A percentile compares a stretch with the other conserved stretches of the same genome.
Evolutionary conservation across 306 rosid genomes (phyloP).

Genomic region (Rosa lucieae): DNA sequence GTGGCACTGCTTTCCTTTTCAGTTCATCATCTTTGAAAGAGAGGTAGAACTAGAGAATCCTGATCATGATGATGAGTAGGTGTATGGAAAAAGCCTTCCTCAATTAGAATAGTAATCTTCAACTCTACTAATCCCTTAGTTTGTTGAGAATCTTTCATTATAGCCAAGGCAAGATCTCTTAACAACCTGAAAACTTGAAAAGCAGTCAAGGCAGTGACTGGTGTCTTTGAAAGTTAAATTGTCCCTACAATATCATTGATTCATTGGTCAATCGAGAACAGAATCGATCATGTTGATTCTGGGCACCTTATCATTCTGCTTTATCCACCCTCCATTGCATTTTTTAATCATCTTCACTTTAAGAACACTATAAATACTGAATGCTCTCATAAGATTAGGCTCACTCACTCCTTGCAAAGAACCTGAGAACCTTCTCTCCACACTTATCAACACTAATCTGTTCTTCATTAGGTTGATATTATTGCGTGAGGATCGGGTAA

Average conservation of each 20-base stretch:
- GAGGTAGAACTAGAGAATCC: slow-evolving; percentile 7
- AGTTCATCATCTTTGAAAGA: slow-evolving; percentile 30
- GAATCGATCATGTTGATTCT: slow-evolving; percentile 29
- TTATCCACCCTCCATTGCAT: slow-evolving; percentile 20
- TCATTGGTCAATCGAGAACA: slow-evolving; percentile 45
- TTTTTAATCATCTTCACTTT: slow-evolving; percentile 23
- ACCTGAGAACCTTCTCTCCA: slow-evolving; percentile 11
- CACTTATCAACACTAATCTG: background rate
- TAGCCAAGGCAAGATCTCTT: slow-evolving; percentile 7
- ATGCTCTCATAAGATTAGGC: slow-evolving; percentile 16
- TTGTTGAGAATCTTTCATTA: slow-evolving; percentile 15
- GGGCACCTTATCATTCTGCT: slow-evolving; percentile 27
- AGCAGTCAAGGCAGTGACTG: slow-evolving; percentile 42
- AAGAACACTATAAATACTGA: slow-evolving; percentile 45
- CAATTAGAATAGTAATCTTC: slow-evolving; percentile 22
- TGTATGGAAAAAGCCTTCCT: slow-evolving; percentile 25
- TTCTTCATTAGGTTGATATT: slow-evolving; percentile 4
- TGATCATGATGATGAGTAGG: slow-evolving; percentile 5
- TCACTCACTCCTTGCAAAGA: slow-evolving; percentile 25
- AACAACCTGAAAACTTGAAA: slow-evolving; percentile 14
- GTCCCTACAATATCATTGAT: slow-evolving; percentile 37
- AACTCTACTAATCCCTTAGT: slow-evolving; percentile 22
- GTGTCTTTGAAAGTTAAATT: slow-evolving; percentile 29
- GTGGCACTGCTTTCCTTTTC: slow-evolving; percentile 29
- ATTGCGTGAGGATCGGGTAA: slow-evolving; percentile 50